Conservation (phyloP, 78 protist species). For the slime mould (Dictyostelium discoideum) region dicty_2.7 NC_007091.3:4546001-4546500, state of each 20-base stretch:
- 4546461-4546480: constrained; percentile 55
- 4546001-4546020: constrained; percentile 12
- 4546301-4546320: constrained; percentile 31
- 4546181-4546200: neutral
- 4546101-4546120: neutral
- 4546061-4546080: too few relatives aligned
- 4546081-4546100: constrained; percentile 18
- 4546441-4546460: neutral
- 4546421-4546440: neutral
- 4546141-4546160: neutral
- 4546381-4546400: neutral
- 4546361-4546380: neutral
- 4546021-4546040: neutral
- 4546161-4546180: neutral
- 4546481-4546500: constrained; percentile 31
- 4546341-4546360: neutral
- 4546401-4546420: neutral
- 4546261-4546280: neutral
- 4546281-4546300: neutral
- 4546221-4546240: constrained; percentile 5
- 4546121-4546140: neutral
- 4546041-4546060: neutral
- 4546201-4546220: constrained; percentile 40
- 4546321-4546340: neutral
- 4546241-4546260: neutral